A percentile compares a stretch with the other conserved stretches of the same genome.
Evolutionary conservation across 371 early-diverging fungal genomes (phyloP).

Genomic region (Mortierella sp.): DNA sequence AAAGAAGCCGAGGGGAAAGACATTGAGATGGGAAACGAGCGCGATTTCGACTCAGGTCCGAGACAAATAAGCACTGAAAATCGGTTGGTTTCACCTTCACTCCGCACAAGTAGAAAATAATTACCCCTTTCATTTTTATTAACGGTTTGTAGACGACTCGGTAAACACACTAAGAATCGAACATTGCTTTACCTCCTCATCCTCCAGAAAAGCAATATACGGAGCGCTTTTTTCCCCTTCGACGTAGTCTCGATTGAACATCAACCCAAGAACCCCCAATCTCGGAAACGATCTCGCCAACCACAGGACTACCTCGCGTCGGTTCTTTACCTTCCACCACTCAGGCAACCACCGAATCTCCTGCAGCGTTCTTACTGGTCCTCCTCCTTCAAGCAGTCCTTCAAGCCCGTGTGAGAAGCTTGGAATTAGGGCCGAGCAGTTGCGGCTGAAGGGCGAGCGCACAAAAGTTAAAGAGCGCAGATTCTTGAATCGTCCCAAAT

Average conservation of each 20-base stretch:
- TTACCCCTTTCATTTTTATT: neutral
- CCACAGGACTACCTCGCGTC: too few relatives aligned
- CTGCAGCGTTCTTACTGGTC: neutral
- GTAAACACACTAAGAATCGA: neutral
- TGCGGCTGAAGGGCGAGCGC: neutral
- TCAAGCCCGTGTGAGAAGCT: constrained; percentile 4
- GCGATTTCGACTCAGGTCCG: too few relatives aligned
- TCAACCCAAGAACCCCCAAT: too few relatives aligned
- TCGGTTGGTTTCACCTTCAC: too few relatives aligned
- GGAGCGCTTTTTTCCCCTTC: too few relatives aligned
- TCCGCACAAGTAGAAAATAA: too few relatives aligned
- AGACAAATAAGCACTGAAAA: too few relatives aligned
- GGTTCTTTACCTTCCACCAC: too few relatives aligned
- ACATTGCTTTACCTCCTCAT: neutral
- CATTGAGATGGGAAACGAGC: too few relatives aligned
- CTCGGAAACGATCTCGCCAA: too few relatives aligned
- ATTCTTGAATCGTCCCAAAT: neutral
- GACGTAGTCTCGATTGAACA: too few relatives aligned
- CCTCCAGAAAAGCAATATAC: neutral
- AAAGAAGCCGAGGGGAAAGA: too few relatives aligned
- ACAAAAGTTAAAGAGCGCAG: neutral
- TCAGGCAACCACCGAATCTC: neutral
- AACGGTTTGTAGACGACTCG: neutral
- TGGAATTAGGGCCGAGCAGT: constrained; percentile 10
- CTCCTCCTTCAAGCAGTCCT: constrained; percentile 6